A percentile compares a stretch with the other conserved stretches of the same genome.
Conservation (phyloP, 306 rosid genomes). For the Cicer arietinum region DNA sequence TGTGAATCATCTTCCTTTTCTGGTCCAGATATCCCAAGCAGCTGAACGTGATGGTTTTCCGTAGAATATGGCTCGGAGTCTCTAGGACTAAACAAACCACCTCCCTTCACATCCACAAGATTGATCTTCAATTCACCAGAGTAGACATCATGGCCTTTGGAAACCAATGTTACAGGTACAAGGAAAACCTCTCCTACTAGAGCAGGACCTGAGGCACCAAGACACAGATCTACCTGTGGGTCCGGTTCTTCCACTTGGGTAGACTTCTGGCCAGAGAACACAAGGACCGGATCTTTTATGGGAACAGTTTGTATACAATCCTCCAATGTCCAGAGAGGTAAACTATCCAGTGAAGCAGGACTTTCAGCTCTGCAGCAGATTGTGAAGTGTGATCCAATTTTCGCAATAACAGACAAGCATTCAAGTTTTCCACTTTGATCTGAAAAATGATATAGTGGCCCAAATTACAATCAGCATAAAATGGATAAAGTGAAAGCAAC, state of each 20-base stretch:
- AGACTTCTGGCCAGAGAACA: constrained; percentile 83
- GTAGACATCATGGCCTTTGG: constrained; percentile 79
- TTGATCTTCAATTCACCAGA: constrained; percentile 95
- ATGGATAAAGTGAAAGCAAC: constrained; percentile 27
- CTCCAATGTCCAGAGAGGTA: constrained; percentile 86
- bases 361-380: constrained; percentile 97
- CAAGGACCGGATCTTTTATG: constrained; percentile 83
- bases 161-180: constrained; percentile 75
- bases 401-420: constrained; percentile 81
- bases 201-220: constrained; percentile 84
- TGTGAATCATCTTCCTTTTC: constrained; percentile 72
- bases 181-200: constrained; percentile 85
- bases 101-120: constrained; percentile 92
- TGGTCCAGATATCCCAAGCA: constrained; percentile 80
- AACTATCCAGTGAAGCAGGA: constrained; percentile 87
- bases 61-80: constrained; percentile 61
- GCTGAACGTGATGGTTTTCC: constrained; percentile 87
- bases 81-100: constrained; percentile 93
- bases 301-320: constrained; percentile 69
- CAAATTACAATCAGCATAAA: constrained; percentile 37
- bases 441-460: constrained; percentile 49
- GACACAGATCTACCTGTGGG: constrained; percentile 77
- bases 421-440: constrained; percentile 96
- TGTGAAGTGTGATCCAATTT: constrained; percentile 77
- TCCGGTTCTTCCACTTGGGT: constrained; percentile 91